phyloP scores from a whole-genome alignment of 2,329 filamentous ascomycete species.

The Colletotrichum echinochloae region DNA sequence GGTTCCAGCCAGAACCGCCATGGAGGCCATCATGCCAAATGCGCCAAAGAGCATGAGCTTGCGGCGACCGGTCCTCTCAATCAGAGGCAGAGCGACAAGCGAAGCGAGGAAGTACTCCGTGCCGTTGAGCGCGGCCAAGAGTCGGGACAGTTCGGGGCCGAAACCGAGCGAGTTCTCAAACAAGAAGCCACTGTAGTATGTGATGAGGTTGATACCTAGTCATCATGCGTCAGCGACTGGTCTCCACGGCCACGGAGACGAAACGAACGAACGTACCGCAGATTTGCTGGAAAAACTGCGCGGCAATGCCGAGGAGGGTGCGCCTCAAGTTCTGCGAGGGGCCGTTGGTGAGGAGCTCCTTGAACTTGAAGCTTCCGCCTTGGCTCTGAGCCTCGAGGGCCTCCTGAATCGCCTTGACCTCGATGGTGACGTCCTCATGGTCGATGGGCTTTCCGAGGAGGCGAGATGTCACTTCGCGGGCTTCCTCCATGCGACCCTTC shows the following conservation, averaged over 20 bases:
- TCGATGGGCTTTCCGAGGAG: conserved; percentile 45
- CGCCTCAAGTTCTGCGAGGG: conserved; percentile 75
- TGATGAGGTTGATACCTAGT: conserved; percentile 50
- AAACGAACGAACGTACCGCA: conserved; percentile 5
- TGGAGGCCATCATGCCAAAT: conserved; percentile 69
- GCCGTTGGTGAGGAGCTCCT: conserved; percentile 62
- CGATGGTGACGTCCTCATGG: conserved; percentile 44
- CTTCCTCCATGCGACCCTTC: conserved; percentile 47
- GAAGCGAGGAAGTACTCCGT: conserved; percentile 57
- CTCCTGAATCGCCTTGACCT: conserved; percentile 42
- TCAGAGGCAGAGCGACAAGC: conserved; percentile 53
- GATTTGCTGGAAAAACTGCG: conserved; percentile 47
- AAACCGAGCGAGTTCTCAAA: conserved; percentile 59
- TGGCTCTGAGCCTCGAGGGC: conserved; percentile 46
- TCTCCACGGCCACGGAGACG: background rate
- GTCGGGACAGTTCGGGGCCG: conserved; percentile 60
- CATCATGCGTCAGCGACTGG: conserved; percentile 7
- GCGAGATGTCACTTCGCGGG: conserved; percentile 44
- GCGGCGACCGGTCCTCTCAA: conserved; percentile 68
- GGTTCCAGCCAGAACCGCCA: conserved; percentile 64
- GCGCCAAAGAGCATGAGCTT: conserved; percentile 74
- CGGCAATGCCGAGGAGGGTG: conserved; percentile 58
- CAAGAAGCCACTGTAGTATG: conserved; percentile 50
- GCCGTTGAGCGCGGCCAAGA: conserved; percentile 66
- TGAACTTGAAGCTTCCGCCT: conserved; percentile 43